A percentile compares a stretch with the other conserved stretches of the same genome.
phyloP scores from a whole-genome alignment of 805 yeast species.

The Kodamaea nitidulidarum region DNA sequence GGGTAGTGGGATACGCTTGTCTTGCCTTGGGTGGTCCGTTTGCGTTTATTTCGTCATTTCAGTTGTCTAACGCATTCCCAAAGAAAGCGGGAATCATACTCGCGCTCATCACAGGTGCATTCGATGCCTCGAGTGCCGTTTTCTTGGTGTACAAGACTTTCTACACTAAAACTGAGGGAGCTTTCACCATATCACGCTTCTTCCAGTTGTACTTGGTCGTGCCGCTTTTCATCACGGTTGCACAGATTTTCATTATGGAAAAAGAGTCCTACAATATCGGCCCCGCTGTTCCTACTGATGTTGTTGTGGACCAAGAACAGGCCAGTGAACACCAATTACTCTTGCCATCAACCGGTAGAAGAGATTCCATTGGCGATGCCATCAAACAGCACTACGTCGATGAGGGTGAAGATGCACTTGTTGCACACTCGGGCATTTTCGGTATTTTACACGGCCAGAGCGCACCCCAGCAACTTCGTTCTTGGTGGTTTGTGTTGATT shows the following conservation, averaged over 20 bases:
- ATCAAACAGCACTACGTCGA: constrained; percentile 50
- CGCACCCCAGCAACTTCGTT: constrained; percentile 44
- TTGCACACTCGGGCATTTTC: constrained; percentile 44
- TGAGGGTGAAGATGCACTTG: constrained; percentile 42
- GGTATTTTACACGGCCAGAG: constrained; percentile 54
- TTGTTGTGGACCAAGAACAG: constrained; percentile 1
- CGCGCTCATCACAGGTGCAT: constrained; percentile 55
- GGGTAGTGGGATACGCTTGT: constrained; percentile 46
- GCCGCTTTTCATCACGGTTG: constrained; percentile 46
- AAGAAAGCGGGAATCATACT: constrained; percentile 48
- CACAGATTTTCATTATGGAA: constrained; percentile 48
- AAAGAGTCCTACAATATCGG: constrained; percentile 44
- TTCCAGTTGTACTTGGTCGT: constrained; percentile 46
- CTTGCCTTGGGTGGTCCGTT: constrained; percentile 61
- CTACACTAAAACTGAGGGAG: constrained; percentile 28
- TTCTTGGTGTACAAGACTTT: constrained; percentile 45
- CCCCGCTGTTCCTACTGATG: background rate
- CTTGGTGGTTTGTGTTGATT: constrained; percentile 51
- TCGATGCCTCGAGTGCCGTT: constrained; percentile 55
- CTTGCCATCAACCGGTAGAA: constrained; percentile 23
- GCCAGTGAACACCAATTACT: constrained; percentile 4
- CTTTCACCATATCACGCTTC: constrained; percentile 40
- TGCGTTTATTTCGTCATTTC: constrained; percentile 53
- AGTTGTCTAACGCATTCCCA: constrained; percentile 55
- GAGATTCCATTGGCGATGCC: constrained; percentile 56